Conservation (phyloP, 352 stramenopile species). For the Sclerospora graminicola region DNA sequence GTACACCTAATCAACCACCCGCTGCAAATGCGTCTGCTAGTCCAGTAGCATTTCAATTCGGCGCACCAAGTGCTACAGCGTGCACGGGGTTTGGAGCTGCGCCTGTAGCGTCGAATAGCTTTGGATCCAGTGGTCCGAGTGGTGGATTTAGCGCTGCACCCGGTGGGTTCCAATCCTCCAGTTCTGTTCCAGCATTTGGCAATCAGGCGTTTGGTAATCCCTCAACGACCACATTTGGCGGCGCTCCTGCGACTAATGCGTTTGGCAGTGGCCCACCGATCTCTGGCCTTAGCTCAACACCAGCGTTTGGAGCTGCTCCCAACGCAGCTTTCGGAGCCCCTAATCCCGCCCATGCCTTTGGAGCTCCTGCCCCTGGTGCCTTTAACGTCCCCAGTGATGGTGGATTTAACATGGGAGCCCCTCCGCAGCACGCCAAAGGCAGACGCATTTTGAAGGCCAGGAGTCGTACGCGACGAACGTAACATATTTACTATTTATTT, state of each 20-base stretch:
- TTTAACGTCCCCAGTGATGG: conserved; percentile 31
- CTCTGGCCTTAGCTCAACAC: conserved; percentile 22
- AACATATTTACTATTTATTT: too few relatives aligned
- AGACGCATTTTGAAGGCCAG: conserved; percentile 58
- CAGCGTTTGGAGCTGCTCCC: conserved; percentile 13
- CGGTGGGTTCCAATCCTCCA: conserved; percentile 25
- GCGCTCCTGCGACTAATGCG: conserved; percentile 14
- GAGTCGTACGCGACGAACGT: conserved; percentile 18
- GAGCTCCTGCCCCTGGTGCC: conserved; percentile 17
- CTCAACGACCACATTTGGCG: too few relatives aligned
- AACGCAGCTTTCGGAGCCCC: conserved; percentile 15
- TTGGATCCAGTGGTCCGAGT: conserved; percentile 19
- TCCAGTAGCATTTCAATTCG: conserved; percentile 14
- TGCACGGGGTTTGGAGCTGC: conserved; percentile 19
- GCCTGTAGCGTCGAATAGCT: conserved; percentile 13
- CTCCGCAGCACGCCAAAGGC: conserved; percentile 34
- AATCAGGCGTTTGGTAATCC: conserved; percentile 2
- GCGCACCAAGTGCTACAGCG: conserved; percentile 14
- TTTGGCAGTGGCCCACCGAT: conserved; percentile 26
- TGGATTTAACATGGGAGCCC: conserved; percentile 58
- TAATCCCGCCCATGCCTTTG: conserved; percentile 20
- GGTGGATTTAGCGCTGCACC: conserved; percentile 12
- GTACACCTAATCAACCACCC: conserved; percentile 17
- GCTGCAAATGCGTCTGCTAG: conserved; percentile 15
- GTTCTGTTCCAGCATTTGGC: conserved; percentile 21